Conservation (phyloP, 352 stramenopile species). For the Phytopythium helicoides region DNA sequence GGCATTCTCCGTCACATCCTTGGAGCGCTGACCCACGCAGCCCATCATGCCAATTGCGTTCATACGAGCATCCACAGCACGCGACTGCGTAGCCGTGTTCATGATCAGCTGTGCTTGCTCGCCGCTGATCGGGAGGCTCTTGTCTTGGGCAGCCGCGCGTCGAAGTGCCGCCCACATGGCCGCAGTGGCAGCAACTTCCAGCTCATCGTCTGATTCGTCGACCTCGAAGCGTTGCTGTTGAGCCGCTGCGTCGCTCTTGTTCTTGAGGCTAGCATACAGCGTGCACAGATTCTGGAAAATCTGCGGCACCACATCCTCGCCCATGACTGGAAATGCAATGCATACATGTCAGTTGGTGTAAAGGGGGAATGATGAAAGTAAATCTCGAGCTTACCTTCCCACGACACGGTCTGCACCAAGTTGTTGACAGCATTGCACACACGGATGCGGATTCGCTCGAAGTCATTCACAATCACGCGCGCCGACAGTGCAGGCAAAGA, state of each 20-base stretch:
- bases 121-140: constrained; percentile 44
- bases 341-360: background rate
- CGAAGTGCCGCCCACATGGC: constrained; percentile 75
- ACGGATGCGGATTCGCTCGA: constrained; percentile 80
- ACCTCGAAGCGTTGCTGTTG: constrained; percentile 29
- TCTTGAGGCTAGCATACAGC: constrained; percentile 66
- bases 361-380: background rate
- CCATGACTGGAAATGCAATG: constrained; percentile 18
- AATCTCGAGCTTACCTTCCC: constrained; percentile 22
- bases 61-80: constrained; percentile 63
- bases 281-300: constrained; percentile 79
- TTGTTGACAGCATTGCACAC: constrained; percentile 84
- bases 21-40: constrained; percentile 70
- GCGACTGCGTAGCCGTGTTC: constrained; percentile 53
- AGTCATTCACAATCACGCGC: constrained; percentile 54
- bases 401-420: constrained; percentile 60
- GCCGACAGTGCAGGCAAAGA: constrained; percentile 56
- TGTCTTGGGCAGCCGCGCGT: constrained; percentile 49
- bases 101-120: constrained; percentile 76
- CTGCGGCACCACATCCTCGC: constrained; percentile 57
- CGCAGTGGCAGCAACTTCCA: constrained; percentile 65
- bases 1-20: constrained; percentile 60
- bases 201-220: constrained; percentile 45
- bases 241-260: constrained; percentile 22
- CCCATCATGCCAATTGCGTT: constrained; percentile 79